Evolutionary conservation across 768 basidiomycete genomes (phyloP), one percentile per base, ranked within the genome.

Genomic region (Vararia minispora): DNA sequence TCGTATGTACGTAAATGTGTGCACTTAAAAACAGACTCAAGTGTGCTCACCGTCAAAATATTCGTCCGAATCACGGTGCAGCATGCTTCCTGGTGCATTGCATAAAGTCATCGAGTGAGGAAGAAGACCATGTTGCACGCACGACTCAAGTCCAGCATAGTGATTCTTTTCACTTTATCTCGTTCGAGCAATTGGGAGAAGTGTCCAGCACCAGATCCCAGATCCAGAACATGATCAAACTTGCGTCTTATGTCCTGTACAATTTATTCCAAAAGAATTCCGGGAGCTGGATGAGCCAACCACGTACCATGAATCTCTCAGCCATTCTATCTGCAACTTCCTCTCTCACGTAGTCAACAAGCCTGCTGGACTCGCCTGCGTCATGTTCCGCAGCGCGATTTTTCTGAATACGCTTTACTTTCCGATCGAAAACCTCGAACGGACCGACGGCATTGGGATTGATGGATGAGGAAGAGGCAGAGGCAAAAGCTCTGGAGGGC

Each of bases 81-180:
- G 67, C 31, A 71, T 71, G 41, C 63, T 65, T 45, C 68, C 92
- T 97, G 53, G 26, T n/a, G n/a, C n/a, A n/a, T n/a, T n/a, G n/a
- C 6, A n/a, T 17, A 39, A 14, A 5, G 18, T 37, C 4, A 25
- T 33, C 37, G 25, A 44, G 24, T 30, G 45, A 43, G 14, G 16
- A 13, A n/a, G 6, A 8, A 27, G 10, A n/a, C 27, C 31, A 21
- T 26, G 7, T 3, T 28, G 37, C 3, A 33, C 22, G 20, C 60
- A 97, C 94, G 66, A 48, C 88, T 90, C 21, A 78, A 73, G 45
- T 98, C 95, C 28, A 95, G 56, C 83, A 98, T 84, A 21, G 82
- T 65, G 3, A 78, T 72, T 55, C 81, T 87, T 54, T 71, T 60
- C 9, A 79, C 73, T 48, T 74, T 79, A 37, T 76, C 66, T 10